phyloP scores from a whole-genome alignment of 78 protist genomes.

The Chrysochromulina tobinii region DNA sequence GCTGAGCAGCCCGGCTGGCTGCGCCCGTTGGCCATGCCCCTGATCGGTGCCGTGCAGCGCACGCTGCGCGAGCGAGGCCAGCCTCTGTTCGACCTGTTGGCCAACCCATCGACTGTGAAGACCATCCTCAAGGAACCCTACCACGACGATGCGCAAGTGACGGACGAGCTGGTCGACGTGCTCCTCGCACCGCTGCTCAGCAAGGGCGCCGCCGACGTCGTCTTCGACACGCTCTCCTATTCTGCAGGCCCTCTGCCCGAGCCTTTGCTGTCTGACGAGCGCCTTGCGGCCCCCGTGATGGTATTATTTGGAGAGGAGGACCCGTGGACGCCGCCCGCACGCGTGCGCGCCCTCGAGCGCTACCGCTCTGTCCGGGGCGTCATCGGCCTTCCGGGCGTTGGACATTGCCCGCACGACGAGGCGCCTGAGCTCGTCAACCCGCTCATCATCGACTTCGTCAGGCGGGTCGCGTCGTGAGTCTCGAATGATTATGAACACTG shows the following conservation, averaged over 20 bases:
- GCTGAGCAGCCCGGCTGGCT: background rate
- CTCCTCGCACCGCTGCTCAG: background rate
- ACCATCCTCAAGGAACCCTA: slow-evolving; percentile 5
- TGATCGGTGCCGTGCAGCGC: slow-evolving; percentile 27
- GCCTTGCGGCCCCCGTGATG: slow-evolving; percentile 8
- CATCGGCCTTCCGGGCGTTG: slow-evolving; percentile 23
- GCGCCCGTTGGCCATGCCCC: background rate
- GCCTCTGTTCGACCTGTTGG: background rate
- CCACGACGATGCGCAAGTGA: background rate
- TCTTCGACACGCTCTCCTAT: slow-evolving; percentile 35
- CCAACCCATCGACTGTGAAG: background rate
- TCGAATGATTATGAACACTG: too few species aligned
- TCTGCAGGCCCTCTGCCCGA: slow-evolving; percentile 39
- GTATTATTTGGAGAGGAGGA: slow-evolving; percentile 42
- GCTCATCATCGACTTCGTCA: slow-evolving; percentile 21
- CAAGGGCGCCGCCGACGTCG: background rate
- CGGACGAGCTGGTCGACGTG: background rate
- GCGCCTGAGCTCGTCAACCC: slow-evolving; percentile 49
- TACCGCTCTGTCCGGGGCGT: background rate
- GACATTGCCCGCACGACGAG: slow-evolving; percentile 55
- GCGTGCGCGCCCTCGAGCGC: background rate
- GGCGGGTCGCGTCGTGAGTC: too few species aligned
- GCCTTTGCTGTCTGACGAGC: background rate
- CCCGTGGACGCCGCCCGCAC: slow-evolving; percentile 46
- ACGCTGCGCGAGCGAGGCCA: slow-evolving; percentile 30